Conservation (phyloP, 805 yeast species). For the Jamesozyma rosinii region DNA sequence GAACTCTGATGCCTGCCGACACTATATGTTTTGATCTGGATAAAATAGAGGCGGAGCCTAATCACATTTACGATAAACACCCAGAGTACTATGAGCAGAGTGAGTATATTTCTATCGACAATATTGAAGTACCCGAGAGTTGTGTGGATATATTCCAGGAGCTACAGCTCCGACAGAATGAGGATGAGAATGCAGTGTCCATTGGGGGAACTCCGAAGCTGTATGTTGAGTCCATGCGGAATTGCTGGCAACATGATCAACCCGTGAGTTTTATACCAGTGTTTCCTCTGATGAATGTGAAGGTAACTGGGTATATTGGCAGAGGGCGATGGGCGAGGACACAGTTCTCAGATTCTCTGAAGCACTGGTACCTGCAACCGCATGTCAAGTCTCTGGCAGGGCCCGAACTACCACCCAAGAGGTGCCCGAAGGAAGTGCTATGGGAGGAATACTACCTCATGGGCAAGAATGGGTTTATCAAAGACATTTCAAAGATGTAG, state of each 20-base stretch:
- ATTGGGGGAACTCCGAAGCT: constrained; percentile 6
- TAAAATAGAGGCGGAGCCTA: neutral
- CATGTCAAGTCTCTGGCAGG: constrained; percentile 7
- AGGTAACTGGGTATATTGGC: constrained; percentile 16
- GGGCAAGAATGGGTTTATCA: neutral
- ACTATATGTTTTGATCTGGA: neutral
- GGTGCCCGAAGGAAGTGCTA: constrained; percentile 16
- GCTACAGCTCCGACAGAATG: neutral
- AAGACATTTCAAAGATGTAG: neutral
- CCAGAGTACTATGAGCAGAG: neutral
- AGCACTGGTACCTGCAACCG: constrained; percentile 11
- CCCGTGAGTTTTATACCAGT: constrained; percentile 4
- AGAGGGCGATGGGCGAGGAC: constrained; percentile 13
- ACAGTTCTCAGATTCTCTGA: constrained; percentile 3
- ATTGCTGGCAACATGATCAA: constrained; percentile 7
- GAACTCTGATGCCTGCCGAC: neutral
- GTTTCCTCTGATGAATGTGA: constrained; percentile 9
- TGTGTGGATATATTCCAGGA: neutral
- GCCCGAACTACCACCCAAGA: constrained; percentile 16
- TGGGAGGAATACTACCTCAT: constrained; percentile 20
- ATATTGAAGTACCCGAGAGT: neutral
- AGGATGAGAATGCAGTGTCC: constrained; percentile 5
- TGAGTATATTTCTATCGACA: neutral
- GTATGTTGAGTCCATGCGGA: constrained; percentile 5
- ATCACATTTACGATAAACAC: too few species aligned